Evolutionary conservation across 2,329 filamentous ascomycete genomes (phyloP), one percentile per base, ranked within the genome.

Genomic region (Trichoderma atrobrunneum): DNA sequence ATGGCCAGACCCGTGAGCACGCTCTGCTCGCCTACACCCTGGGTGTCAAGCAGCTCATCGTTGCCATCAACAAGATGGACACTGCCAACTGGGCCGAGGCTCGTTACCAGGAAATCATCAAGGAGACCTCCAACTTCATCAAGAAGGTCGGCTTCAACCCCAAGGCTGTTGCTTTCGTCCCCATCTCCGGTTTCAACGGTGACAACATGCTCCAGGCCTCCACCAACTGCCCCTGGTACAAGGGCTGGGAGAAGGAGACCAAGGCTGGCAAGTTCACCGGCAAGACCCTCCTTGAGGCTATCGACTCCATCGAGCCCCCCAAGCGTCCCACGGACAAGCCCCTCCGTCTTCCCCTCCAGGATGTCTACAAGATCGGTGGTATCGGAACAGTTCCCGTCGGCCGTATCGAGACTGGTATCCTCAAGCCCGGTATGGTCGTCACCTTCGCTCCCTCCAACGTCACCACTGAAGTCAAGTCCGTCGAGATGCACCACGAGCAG

Each of bases 41-140:
- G 76, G 96, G 96, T 96, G 96, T 99, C 83, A 95, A 93, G 90
- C 95, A 99, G 91, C 94, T 99, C 89, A 98, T 99, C 84, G 95
- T 98, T 82, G 96, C 96, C 88, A 97, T 98, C 92, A 99, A 99
- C 95, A 99, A 99, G 94, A 99, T 99, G 96, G 96, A 99, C 92
- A 98, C 95, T 85, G 91, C 93, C 90, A 94, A 97, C 89, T 99
- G 95, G 95, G 91, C 93, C 79, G 92, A 98, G 93, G 88, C 91
- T 78, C 95, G 96, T 89, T 98, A 88, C 94, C 88, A 95, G 84
- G 96, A 98, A 87, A 98, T 99, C 86, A 95, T 98, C 92, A 98
- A 98, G 94, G 96, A 99, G 92, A 98, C 95, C 81, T 97, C 95
- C 88, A 92, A 90, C 90, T 98, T 98, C 93, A 98, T 99, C 94